Percentiles rank a stretch among this genome's conserved stretches.
phyloP scores from a whole-genome alignment of 129 eudicot genomes.

The Flaveria ramosissima region DNA sequence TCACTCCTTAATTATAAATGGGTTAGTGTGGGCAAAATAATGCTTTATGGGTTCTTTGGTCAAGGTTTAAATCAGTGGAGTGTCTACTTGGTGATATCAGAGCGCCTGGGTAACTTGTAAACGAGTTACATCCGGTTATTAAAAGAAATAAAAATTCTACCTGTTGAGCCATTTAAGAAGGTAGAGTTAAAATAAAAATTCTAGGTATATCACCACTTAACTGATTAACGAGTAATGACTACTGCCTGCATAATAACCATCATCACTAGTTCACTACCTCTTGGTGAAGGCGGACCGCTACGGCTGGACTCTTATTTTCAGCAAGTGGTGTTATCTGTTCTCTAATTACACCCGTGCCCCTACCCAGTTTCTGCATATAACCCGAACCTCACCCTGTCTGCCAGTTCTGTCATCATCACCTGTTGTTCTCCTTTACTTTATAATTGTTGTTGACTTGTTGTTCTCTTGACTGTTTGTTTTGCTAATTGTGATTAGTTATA shows the following conservation, averaged over 20 bases:
- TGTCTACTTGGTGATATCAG: not conserved
- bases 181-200: not conserved
- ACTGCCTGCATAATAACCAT: not conserved
- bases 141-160: not conserved
- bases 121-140: not conserved
- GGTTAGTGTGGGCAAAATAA: not conserved
- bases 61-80: not conserved
- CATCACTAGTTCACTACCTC: not conserved
- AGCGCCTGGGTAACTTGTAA: not conserved
- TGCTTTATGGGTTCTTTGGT: not conserved
- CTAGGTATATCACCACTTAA: not conserved
- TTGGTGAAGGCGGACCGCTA: not conserved
- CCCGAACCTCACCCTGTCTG: not conserved
- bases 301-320: no score
- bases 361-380: not conserved
- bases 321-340: no score
- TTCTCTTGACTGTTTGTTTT: conserved; percentile 2
- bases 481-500: not conserved
- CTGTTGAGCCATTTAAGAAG: not conserved
- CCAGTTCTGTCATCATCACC: not conserved
- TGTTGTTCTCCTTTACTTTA: not conserved
- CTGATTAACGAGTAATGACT: not conserved
- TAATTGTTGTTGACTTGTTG: not conserved
- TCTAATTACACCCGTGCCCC: not conserved
- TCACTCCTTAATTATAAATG: not conserved